Base-by-base conservation (phyloP, 441 rosid species). In the Kokia cookei region DNA sequence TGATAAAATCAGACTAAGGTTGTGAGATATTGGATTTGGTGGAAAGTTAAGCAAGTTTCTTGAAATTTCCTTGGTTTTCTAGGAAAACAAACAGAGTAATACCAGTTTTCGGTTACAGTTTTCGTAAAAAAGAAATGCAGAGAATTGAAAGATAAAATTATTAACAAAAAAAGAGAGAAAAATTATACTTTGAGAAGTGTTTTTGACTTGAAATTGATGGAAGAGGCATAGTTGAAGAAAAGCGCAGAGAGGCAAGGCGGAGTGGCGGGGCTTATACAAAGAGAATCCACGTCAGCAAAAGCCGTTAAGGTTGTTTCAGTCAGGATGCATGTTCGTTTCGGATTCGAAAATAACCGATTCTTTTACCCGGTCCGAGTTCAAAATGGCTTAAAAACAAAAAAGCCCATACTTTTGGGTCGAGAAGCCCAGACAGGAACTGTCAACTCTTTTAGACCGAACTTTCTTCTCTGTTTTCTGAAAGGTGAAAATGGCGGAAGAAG, bases 261-360 rank as follows among this genome's bases (percentile, higher is more conserved):
- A 35, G 42, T 35, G 59, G 61, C 50, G 51, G 64, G 14, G 42
- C 6, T 9, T 45, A 59, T 60, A 60, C 14, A 14, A 65, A 4
- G 45, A 15, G 40, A 4, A 45, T 74, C 90, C 96, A 91, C 86
- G 84, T 91, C 90, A 83, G 83, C 85, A 63, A 47, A 80, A 69
- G 51, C 88, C 77, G 92, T 89, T 89, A 4, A 26, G 24, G 58
- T 50, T 53, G 58, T 15, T 67, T 45, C 35, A 60, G 13, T 40
- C 43, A 40, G 43, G 11, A 40, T n/a, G 5, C 27, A 75, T 69
- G 60, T 72, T 63, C 57, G 54, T 55, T 55, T 24, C 2, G 65
- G 40, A 53, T 69, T n/a, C 45, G 19, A 35, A 32, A n/a, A 13
- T 2, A 40, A 64, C 47, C 47, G 9, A 62, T 13, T 50, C 0